Evolutionary conservation across 306 rosid species (phyloP).

Genomic region (Acacia confusa): DNA sequence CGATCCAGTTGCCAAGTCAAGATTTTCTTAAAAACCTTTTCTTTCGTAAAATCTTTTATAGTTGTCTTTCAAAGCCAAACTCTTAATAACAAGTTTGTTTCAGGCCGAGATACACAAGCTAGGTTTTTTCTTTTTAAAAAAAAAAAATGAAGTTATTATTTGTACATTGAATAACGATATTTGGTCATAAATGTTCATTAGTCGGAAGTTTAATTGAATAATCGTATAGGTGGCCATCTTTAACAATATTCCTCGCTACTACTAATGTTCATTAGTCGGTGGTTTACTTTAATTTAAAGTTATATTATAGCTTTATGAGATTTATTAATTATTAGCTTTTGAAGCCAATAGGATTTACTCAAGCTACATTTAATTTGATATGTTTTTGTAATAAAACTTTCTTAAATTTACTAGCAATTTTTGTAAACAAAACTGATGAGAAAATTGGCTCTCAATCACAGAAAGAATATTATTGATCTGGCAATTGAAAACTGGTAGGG

Average conservation of each 20-base stretch:
- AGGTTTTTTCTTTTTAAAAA: no score
- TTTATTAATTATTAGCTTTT: background rate
- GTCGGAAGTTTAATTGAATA: background rate
- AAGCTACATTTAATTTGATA: background rate
- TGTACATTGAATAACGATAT: background rate
- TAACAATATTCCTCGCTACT: no score
- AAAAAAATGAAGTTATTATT: no score
- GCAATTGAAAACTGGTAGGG: constrained; percentile 1
- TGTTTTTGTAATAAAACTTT: background rate
- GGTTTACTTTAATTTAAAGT: background rate
- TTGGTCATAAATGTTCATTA: background rate
- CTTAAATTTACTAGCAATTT: background rate
- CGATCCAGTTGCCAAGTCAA: background rate
- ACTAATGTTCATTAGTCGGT: background rate
- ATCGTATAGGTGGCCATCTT: no score
- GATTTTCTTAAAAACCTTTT: background rate
- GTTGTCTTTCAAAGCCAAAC: background rate
- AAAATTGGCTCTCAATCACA: background rate
- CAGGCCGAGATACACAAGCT: background rate
- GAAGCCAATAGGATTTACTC: background rate
- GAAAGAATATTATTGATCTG: background rate
- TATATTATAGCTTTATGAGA: background rate
- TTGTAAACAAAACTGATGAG: background rate
- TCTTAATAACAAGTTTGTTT: background rate
- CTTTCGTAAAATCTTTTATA: no score